These are phyloP conservation scores for Xylaria sp. DNA, from an alignment of 2,329 filamentous ascomycete genomes.

Conservation along the genomic window DNA sequence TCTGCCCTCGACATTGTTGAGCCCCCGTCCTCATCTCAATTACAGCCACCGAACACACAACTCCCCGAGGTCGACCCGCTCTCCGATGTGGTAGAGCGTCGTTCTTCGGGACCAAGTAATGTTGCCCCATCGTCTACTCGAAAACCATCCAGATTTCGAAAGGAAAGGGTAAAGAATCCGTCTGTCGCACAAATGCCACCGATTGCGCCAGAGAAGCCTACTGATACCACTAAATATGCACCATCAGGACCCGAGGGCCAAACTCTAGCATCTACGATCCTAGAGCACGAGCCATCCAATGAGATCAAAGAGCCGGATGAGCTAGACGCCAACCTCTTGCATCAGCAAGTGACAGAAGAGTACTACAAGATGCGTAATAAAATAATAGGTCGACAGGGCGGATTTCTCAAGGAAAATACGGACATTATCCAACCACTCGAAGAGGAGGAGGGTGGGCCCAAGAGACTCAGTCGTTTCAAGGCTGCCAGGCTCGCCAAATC, in stretches of 20 bases:
- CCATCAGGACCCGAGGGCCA: conserved; percentile 63
- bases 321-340: conserved; percentile 76
- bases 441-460: conserved; percentile 71
- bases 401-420: conserved; percentile 80
- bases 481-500: conserved; percentile 71
- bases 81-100: conserved; percentile 64
- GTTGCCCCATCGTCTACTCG: conserved; percentile 44
- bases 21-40: conserved; percentile 45
- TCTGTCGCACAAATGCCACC: conserved; percentile 35
- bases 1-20: conserved; percentile 47
- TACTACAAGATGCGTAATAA: conserved; percentile 86
- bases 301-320: conserved; percentile 65
- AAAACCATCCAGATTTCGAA: conserved; percentile 66
- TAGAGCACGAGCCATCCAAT: conserved; percentile 62
- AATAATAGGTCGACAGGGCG: conserved; percentile 84
- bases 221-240: conserved; percentile 55
- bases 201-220: conserved; percentile 55
- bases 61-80: conserved; percentile 58
- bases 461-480: conserved; percentile 78
- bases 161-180: conserved; percentile 47
- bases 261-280: conserved; percentile 69
- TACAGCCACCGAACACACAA: conserved; percentile 28
- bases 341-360: conserved; percentile 82
- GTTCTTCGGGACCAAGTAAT: conserved; percentile 30
- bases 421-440: conserved; percentile 74